Base-by-base conservation (phyloP, 495 filamentous ascomycete genomes). In the Annulohypoxylon moriforme region DNA sequence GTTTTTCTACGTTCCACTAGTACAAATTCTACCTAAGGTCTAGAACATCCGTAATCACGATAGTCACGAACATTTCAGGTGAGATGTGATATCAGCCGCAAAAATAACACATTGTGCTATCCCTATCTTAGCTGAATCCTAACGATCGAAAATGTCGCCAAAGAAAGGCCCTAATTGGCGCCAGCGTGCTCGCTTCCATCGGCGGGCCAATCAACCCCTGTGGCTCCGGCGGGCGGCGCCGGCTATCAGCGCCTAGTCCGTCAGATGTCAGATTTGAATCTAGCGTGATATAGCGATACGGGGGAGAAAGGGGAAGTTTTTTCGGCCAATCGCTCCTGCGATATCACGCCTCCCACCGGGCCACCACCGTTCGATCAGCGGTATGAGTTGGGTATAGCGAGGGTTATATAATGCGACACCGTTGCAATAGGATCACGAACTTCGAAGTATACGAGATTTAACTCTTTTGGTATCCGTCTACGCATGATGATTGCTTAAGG, bases 71-170 rank as follows among this genome's bases (percentile, higher is more conserved):
- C 52, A 20, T 52, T 44, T 42, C 16, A 34, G 9, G n/a, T 53
- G 42, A 42, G 16, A 49, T 42, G 59, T 60, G 56, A 67, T 44
- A 60, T 67, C 53, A 67, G 55, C 52, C 31, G 25, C 59, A 50
- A 49, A 46, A 46, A 49, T 62, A 50, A n/a, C 10, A 60, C 38
- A 14, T n/a, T 11, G 27, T 46, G n/a, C 46, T 46, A 36, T 44
- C 16, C 4, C n/a, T 44, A 44, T 13, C 36, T 14, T 18, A 11
- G 40, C 24, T 14, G 31, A 38, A 29, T 60, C 38, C 13, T 18
- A 9, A 22, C 18, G 27, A 61, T 49, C 33, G 55, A 10, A 40
- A 40, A 34, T 20, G 20, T 1, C 27, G 24, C 16, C 10, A 61
- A 36, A 33, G 36, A 27, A 27, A 25, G 3, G 13, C 18, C 25